These are phyloP conservation scores for Solanum sitiens DNA, from an alignment of 257 asterid genomes.

Conservation along the genomic window DNA sequence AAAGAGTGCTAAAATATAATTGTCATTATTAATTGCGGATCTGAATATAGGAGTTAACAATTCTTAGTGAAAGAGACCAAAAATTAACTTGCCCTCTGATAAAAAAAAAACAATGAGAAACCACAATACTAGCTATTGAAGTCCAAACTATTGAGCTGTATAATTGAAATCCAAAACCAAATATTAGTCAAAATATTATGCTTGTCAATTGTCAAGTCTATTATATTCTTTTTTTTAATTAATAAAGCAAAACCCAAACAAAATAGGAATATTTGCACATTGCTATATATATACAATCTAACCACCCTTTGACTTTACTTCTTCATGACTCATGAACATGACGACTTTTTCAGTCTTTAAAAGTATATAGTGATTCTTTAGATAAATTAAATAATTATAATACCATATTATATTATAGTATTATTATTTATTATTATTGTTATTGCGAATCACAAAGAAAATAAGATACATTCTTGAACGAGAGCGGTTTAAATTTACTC, in stretches of 20 bases:
- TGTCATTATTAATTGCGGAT: too few species aligned
- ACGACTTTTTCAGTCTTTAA: not conserved
- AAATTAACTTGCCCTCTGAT: not conserved
- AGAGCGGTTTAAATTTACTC: not conserved
- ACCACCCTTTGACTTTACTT: not conserved
- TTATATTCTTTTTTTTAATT: not conserved
- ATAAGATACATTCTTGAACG: not conserved
- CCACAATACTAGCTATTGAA: too few species aligned
- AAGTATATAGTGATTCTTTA: not conserved
- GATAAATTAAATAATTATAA: not conserved
- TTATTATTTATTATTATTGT: not conserved
- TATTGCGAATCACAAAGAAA: not conserved
- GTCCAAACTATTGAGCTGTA: not conserved
- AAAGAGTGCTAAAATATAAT: too few species aligned
- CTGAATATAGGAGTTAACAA: too few species aligned
- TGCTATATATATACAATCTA: not conserved
- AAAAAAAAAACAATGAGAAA: too few species aligned
- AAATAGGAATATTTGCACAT: too few species aligned
- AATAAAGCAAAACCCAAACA: not conserved
- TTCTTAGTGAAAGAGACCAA: not conserved
- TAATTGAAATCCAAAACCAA: not conserved
- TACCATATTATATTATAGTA: not conserved
- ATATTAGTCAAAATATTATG: not conserved
- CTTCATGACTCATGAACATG: too few species aligned
- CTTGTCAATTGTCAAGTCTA: not conserved